Percentiles rank a stretch among this genome's conserved stretches.
Evolutionary conservation across 768 basidiomycete genomes (phyloP).

Genomic region (Lepiota brunneoincarnata): DNA sequence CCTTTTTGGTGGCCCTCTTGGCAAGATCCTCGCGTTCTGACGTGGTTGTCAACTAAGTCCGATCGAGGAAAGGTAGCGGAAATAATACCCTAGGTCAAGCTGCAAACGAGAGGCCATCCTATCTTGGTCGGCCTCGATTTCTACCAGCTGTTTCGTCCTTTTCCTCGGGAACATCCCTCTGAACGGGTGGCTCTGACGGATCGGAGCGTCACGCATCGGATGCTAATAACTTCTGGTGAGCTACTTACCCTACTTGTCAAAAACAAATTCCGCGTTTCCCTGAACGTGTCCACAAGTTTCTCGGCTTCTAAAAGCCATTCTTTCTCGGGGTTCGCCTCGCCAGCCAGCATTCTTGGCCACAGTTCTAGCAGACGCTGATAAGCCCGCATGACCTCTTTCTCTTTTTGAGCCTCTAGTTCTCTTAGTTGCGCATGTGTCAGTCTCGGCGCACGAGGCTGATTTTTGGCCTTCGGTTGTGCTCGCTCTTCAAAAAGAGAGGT

Average conservation of each 20-base stretch:
- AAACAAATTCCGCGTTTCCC: constrained; percentile 85
- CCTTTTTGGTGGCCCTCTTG: constrained; percentile 42
- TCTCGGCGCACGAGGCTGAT: constrained; percentile 35
- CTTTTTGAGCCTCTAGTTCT: constrained; percentile 63
- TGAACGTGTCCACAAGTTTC: constrained; percentile 83
- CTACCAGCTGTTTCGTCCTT: constrained; percentile 33
- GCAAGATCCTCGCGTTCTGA: constrained; percentile 57
- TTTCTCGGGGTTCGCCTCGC: constrained; percentile 47
- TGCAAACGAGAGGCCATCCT: constrained; percentile 76
- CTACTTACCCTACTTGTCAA: constrained; percentile 66
- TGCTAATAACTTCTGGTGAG: background rate
- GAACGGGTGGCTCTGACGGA: constrained; percentile 48
- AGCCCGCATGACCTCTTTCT: constrained; percentile 58
- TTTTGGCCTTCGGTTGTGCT: constrained; percentile 34
- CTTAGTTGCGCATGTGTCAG: constrained; percentile 58
- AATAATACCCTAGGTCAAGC: constrained; percentile 60
- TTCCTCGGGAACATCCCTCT: constrained; percentile 65
- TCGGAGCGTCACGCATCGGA: background rate
- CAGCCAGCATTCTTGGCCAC: constrained; percentile 52
- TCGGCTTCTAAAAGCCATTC: constrained; percentile 86
- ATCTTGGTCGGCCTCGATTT: constrained; percentile 61
- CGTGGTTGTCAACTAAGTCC: background rate
- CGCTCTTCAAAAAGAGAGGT: constrained; percentile 65
- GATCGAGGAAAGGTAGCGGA: background rate
- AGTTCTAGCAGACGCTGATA: constrained; percentile 61